Base-by-base conservation (phyloP, 2,329 filamentous ascomycete genomes). In the Drechslera avenae region DNA sequence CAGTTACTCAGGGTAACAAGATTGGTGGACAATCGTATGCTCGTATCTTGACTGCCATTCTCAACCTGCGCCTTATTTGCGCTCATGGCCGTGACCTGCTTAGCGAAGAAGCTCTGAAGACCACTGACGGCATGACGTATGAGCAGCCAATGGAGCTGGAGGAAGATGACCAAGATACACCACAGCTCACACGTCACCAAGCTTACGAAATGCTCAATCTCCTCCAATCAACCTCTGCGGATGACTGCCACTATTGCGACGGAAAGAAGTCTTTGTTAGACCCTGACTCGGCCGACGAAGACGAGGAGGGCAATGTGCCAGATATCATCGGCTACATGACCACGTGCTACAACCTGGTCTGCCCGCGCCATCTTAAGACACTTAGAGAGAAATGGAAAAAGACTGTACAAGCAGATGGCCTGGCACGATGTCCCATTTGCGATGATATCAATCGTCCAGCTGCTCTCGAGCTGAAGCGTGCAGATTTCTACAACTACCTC, bases 41-140 rank as follows among this genome's bases (percentile, higher is more conserved):
- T 39, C 90, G 96, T 63, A 94, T 99, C 39, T 76, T 99, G 54
- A 92, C 94, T 59, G 90, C 91, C 4, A 96, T 99, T 66, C 82
- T 95, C 59, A 88, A 93, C 23, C 83, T 99, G 14, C 89, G 94
- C 8, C 81, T 96, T 33, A 88, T 97, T 43, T 97, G 92, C 68
- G 94, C 92, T 1, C 93, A 97, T 69, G 94, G 94, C n/a, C 89
- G 88, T 58, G 93, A 97, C 53, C 82, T 99, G 6, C 81, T 99
- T 2, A 90, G 86, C 49, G 86, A 92, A 30, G 88, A 93, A 16
- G 93, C 97, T 64, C 78, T 96, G 37, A 86, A 88, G 59, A 80
- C 88, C 3, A 84, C 93, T 42, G 88, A 91, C 67, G 93, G 92
- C 18, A 82, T 90, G 73, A 91, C 86, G n/a, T 85, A 86, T 7